Evolutionary conservation across 2,329 filamentous ascomycete species (phyloP), one percentile per base, ranked within the genome.

Genomic region (Aspergillus sojae): DNA sequence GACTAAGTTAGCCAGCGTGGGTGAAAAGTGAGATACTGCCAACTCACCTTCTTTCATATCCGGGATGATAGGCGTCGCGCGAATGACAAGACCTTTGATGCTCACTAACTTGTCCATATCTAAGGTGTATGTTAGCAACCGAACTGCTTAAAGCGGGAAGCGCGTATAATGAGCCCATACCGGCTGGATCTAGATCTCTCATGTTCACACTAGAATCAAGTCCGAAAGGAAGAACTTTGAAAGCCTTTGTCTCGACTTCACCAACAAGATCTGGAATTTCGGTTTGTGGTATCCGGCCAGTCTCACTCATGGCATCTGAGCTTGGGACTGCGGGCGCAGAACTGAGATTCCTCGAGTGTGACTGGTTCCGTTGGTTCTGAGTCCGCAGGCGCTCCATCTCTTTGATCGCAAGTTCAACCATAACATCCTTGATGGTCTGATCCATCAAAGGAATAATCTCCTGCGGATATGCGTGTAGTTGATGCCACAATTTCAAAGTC

Each of bases 381-480:
- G 81, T 87, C 76, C 90, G 86, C 74, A 90, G 85, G 64, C 88
- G 88, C 39, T 89, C 83, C 84, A 91, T 92, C 72, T 96, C 91
- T 64, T 90, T 89, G 65, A 91, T 88, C 0, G 94, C 93, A 57
- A 98, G 82, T 74, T 97, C 94, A 28, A 95, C 87, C 90, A 98
- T 96, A 60, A 93, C 85, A 79, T 99, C 94, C 75, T 97, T 96
- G 57, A 97, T 88, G 6, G 89, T 89, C 77, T 96, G 92, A 84
- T 99, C 96, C 91, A 99, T 97, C 54, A 98, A 85, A 3, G 94
- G 94, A 52, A 99, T 91, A 59, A 99, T 94, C 84, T 99, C 95
- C 74, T 95, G 93, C 0, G 95, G 95, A 74, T 97, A 99, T 16
- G 91, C 90, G 76, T 96, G 92, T 62, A 96, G 84, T 78, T 99